A percentile compares a stretch with the other conserved stretches of the same genome.
These are phyloP conservation scores for Trametes gibbosa DNA, from an alignment of 768 basidiomycete genomes.

Conservation along the genomic window DNA sequence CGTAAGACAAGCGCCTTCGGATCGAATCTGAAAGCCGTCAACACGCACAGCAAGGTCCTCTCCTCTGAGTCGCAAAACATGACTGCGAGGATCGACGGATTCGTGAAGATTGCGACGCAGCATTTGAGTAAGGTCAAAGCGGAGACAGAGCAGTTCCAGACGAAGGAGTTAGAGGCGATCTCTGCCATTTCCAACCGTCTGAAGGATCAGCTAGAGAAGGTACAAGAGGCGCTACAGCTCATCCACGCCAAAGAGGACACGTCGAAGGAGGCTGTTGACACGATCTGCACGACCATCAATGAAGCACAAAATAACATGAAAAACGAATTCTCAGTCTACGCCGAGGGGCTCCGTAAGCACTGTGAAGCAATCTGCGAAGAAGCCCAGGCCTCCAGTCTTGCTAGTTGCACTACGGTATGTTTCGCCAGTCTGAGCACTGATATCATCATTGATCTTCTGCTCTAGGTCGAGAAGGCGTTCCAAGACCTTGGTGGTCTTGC, in stretches of 20 bases:
- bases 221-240: slow-evolving; percentile 49
- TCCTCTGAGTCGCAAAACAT: slow-evolving; percentile 51
- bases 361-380: slow-evolving; percentile 48
- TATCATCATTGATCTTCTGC: not conserved
- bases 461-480: slow-evolving; percentile 55
- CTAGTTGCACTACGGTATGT: slow-evolving; percentile 46
- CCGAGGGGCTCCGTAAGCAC: slow-evolving; percentile 45
- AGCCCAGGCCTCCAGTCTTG: slow-evolving; percentile 41
- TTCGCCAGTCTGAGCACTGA: not conserved
- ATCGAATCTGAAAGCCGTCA: slow-evolving; percentile 64
- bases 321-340: slow-evolving; percentile 54
- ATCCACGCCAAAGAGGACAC: slow-evolving; percentile 56
- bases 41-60: slow-evolving; percentile 59
- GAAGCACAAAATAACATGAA: slow-evolving; percentile 55
- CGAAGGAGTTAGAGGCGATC: slow-evolving; percentile 54
- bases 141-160: slow-evolving; percentile 56
- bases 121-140: slow-evolving; percentile 50
- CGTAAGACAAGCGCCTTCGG: slow-evolving; percentile 65
- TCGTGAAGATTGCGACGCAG: slow-evolving; percentile 55
- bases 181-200: slow-evolving; percentile 50
- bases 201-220: slow-evolving; percentile 52
- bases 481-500: slow-evolving; percentile 56
- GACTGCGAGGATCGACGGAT: slow-evolving; percentile 56
- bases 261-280: slow-evolving; percentile 50
- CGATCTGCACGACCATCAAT: slow-evolving; percentile 47